Base-by-base conservation (phyloP, 345 rosid species). In the Melaleuca quinquenervia region DNA sequence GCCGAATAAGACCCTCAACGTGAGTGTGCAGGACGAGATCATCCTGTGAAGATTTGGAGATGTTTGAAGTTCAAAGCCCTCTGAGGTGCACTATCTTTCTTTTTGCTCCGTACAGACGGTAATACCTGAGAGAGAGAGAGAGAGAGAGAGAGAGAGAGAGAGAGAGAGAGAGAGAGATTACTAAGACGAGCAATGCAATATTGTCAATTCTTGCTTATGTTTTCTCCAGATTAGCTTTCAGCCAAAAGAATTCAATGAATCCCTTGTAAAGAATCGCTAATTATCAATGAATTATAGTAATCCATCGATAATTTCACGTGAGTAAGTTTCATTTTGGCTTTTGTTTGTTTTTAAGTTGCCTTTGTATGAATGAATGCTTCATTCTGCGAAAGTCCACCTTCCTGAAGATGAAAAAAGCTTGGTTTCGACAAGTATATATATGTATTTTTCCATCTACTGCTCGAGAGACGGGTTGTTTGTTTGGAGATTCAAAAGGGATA, bases 1-100 rank as follows among this genome's bases (percentile, higher is more conserved):
- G 54, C 96, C 94, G 44, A 91, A 94, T 64, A 94, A 95, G 87
- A 91, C 90, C 55, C 94, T 95, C 21, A 93, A 92, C 82, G 78
- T 88, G 50, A 93, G 94, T 58, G 96, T 94, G 74, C 96, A 93
- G 84, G 95, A 95, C 1, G 98, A 96, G 88, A 96, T 93, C 84
- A 95, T 96, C 86, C 91, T 96, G 82, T 94, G 89, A 87, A 44
- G 36, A n/a, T 10, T 10, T 82, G 22, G 49, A n/a, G 27, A 50
- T 56, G 29, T 44, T 54, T 24, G 52, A 14, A 82, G 52, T 48
- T 49, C 78, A 32, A 70, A 70, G 78, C 78, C 45, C 48, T 29
- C 24, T 45, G 16, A 64, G 78, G 24, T 70, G 78, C 45, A 70
- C 78, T 16, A 32, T 41, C 36, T 64, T 32, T 8, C n/a, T 10